A percentile compares a stretch with the other conserved stretches of the same genome.
Conservation (phyloP, 768 basidiomycete species). For the Amanita polypyramis region DNA sequence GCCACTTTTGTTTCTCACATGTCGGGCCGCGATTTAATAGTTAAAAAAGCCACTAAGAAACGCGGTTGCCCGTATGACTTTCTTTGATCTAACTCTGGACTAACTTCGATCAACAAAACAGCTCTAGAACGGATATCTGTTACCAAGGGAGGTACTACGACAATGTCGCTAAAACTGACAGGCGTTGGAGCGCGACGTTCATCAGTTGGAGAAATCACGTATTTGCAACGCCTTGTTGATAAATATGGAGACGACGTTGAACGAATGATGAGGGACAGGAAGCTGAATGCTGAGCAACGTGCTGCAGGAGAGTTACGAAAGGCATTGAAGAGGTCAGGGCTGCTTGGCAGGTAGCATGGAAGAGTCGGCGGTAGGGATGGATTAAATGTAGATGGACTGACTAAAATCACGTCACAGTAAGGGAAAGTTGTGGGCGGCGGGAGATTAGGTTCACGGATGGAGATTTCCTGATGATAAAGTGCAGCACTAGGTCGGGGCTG, state of each 20-base stretch:
- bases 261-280: slow-evolving; percentile 72
- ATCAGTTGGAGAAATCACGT: slow-evolving; percentile 58
- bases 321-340: slow-evolving; percentile 47
- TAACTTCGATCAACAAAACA: slow-evolving; percentile 16
- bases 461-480: slow-evolving; percentile 2
- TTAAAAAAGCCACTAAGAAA: too few species aligned
- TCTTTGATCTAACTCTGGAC: neutral
- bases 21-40: too few species aligned
- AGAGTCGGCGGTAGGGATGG: slow-evolving; percentile 3
- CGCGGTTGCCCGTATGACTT: too few species aligned
- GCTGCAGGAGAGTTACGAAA: slow-evolving; percentile 69
- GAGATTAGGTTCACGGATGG: slow-evolving; percentile 22
- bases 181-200: slow-evolving; percentile 45
- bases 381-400: too few species aligned
- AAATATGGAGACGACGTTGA: slow-evolving; percentile 66
- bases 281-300: slow-evolving; percentile 74
- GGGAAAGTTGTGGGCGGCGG: slow-evolving; percentile 18
- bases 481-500: neutral
- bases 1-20: too few species aligned
- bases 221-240: slow-evolving; percentile 53
- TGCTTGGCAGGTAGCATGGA: slow-evolving; percentile 14
- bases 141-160: slow-evolving; percentile 14
- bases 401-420: slow-evolving; percentile 2
- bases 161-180: slow-evolving; percentile 28
- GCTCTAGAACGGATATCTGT: slow-evolving; percentile 57